These are phyloP conservation scores for Nyctanthes arbortristis DNA, from an alignment of 257 asterid genomes.

Conservation along the genomic window DNA sequence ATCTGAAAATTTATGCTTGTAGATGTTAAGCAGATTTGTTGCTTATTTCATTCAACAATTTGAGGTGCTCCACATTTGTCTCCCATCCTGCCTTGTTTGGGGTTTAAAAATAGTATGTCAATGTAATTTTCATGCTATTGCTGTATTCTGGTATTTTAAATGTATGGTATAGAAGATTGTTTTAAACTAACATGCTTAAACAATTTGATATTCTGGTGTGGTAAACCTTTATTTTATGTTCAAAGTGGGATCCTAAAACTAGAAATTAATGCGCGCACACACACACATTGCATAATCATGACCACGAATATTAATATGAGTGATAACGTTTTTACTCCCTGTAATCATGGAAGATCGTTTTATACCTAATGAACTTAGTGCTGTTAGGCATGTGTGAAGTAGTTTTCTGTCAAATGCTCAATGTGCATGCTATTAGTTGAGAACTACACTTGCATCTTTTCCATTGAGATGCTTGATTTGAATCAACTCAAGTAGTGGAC, in stretches of 20 bases:
- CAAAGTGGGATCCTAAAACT: background rate
- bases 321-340: too few relatives aligned
- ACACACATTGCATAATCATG: too few relatives aligned
- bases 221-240: background rate
- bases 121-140: background rate
- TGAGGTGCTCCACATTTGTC: background rate
- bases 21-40: background rate
- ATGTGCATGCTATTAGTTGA: background rate
- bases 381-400: background rate
- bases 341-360: background rate
- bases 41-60: background rate
- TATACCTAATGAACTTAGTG: background rate
- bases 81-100: background rate
- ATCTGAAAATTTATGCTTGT: background rate
- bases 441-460: background rate
- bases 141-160: background rate
- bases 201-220: background rate
- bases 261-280: background rate
- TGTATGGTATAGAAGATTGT: background rate
- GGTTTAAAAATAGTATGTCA: background rate
- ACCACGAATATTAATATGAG: too few relatives aligned
- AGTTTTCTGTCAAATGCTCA: background rate
- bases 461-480: background rate
- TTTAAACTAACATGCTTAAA: background rate
- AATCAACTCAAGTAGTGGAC: background rate